phyloP scores from a whole-genome alignment of 371 early-diverging fungal genomes.

The Apophysomyces ossiformis region DNA sequence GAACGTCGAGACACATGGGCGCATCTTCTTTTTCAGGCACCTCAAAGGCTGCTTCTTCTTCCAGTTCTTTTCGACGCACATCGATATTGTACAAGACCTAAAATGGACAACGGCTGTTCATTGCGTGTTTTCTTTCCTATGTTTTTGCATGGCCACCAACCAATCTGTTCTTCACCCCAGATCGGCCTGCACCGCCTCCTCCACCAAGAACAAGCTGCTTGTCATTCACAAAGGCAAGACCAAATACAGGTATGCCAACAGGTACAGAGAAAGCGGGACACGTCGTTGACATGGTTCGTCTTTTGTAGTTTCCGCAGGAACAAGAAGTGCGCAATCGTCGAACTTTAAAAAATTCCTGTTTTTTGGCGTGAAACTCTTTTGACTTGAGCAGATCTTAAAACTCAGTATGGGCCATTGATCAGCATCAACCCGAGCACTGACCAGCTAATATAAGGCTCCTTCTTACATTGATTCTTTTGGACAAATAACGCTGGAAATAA shows the following conservation, averaged over 20 bases:
- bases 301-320: neutral
- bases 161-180: constrained; percentile 75
- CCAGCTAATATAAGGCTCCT: too few species aligned
- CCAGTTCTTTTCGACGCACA: constrained; percentile 50
- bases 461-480: too few species aligned
- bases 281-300: neutral
- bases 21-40: constrained; percentile 70
- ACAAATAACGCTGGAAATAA: too few species aligned
- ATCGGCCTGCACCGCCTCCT: constrained; percentile 72
- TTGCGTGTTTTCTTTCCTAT: neutral
- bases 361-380: too few species aligned
- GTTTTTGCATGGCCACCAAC: constrained; percentile 38
- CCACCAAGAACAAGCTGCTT: constrained; percentile 70
- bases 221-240: constrained; percentile 59
- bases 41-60: constrained; percentile 51
- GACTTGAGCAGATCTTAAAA: too few species aligned
- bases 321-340: neutral
- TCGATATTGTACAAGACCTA: constrained; percentile 64
- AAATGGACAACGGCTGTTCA: neutral
- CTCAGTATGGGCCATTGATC: too few species aligned
- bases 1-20: constrained; percentile 71
- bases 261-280: constrained; percentile 48
- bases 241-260: constrained; percentile 69
- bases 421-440: too few species aligned
- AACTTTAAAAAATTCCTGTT: neutral